Conservation (phyloP, 768 basidiomycete species). For the Strobilomyces confusus region DNA sequence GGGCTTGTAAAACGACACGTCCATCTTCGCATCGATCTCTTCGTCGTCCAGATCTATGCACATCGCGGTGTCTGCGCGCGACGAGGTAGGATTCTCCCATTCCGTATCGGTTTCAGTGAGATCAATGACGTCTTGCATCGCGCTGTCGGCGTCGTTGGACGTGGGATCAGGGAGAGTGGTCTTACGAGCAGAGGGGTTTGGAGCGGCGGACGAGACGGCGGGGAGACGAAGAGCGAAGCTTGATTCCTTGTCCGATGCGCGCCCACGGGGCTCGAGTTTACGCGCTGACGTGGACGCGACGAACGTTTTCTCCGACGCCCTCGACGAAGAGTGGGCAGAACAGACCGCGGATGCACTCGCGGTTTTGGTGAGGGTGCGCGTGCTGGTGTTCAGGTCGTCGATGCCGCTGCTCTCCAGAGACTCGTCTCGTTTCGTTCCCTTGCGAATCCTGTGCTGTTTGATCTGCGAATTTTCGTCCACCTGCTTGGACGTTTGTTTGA, state of each 20-base stretch:
- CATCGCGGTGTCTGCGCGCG: constrained; percentile 2
- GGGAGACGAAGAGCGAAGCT: constrained; percentile 3
- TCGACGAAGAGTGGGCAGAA: neutral
- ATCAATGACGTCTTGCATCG: constrained; percentile 19
- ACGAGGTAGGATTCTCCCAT: constrained; percentile 4
- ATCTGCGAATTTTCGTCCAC: constrained; percentile 25
- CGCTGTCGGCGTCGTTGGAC: constrained; percentile 4
- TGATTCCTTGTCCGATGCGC: constrained; percentile 3
- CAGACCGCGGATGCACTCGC: constrained; percentile 14
- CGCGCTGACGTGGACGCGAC: neutral
- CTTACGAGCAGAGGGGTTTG: neutral
- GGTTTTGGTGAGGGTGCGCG: constrained; percentile 14
- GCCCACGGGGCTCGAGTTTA: constrained; percentile 1
- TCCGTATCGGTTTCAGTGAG: constrained; percentile 21
- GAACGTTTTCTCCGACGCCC: neutral
- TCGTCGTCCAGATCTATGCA: constrained; percentile 18
- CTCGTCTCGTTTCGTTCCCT: constrained; percentile 7
- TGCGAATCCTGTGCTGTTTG: constrained; percentile 21
- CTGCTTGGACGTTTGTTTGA: constrained; percentile 20
- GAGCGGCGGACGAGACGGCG: neutral
- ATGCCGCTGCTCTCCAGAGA: neutral
- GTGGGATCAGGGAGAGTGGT: neutral
- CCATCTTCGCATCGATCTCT: constrained; percentile 15
- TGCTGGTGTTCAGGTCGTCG: neutral
- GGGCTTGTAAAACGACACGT: constrained; percentile 14